Conservation (phyloP, 2,329 filamentous ascomycete species). For the Podosphaera fusca region DNA sequence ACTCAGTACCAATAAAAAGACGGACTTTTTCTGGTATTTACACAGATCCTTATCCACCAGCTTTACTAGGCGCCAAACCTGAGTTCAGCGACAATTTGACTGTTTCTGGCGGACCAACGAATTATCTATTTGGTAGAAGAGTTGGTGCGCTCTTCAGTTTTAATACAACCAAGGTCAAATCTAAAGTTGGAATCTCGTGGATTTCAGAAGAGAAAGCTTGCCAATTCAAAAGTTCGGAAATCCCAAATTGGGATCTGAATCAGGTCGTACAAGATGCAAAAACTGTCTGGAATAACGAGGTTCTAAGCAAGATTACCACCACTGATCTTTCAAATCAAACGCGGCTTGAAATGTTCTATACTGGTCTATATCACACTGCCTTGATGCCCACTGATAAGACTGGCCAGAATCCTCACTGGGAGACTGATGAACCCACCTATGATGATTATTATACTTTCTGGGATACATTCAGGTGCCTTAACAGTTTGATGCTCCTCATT, state of each 20-base stretch:
- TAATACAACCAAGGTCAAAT: conserved; percentile 18
- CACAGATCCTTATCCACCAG: conserved; percentile 2
- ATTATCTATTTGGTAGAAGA: conserved; percentile 2
- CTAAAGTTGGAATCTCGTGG: conserved; percentile 27
- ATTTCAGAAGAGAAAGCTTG: conserved; percentile 26
- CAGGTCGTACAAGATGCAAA: conserved; percentile 23
- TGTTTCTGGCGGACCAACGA: not conserved
- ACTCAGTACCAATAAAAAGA: conserved; percentile 19
- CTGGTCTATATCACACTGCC: conserved; percentile 40
- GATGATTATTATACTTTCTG: conserved; percentile 50
- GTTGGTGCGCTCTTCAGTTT: conserved; percentile 21
- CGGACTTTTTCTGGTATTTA: conserved; percentile 1
- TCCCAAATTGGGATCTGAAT: conserved; percentile 21
- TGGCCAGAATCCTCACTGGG: conserved; percentile 45
- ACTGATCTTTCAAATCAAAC: conserved; percentile 27
- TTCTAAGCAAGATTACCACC: conserved; percentile 40
- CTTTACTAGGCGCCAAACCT: conserved; percentile 1
- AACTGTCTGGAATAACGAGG: conserved; percentile 33
- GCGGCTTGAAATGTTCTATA: conserved; percentile 39
- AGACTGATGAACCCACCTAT: conserved; percentile 40
- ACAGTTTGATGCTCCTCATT: conserved; percentile 38
- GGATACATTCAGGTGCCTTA: conserved; percentile 38
- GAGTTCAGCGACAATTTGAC: conserved; percentile 1
- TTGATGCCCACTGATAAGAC: conserved; percentile 47
- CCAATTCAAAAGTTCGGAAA: conserved; percentile 22